Evolutionary conservation across 1,284 basidiomycete genomes (phyloP).

Genomic region (Leccinum fallax): DNA sequence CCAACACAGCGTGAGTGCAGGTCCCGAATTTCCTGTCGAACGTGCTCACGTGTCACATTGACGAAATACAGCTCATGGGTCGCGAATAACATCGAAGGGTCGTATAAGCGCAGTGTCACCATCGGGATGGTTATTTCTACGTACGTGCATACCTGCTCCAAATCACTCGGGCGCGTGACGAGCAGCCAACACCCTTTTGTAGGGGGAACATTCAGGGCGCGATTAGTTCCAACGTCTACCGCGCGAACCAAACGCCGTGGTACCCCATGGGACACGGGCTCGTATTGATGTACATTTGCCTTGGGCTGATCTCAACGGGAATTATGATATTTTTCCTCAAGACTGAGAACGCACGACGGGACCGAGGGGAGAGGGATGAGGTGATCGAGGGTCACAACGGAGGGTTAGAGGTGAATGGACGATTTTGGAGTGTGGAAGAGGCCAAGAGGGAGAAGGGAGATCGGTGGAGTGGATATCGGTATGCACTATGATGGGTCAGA

Average conservation of each 20-base stretch:
- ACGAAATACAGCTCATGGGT: conserved; percentile 55
- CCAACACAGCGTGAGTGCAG: conserved; percentile 60
- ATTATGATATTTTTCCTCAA: conserved; percentile 50
- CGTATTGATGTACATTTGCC: conserved; percentile 68
- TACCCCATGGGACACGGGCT: conserved; percentile 69
- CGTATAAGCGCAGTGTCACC: conserved; percentile 75
- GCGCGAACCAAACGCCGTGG: conserved; percentile 66
- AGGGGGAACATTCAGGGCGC: conserved; percentile 69
- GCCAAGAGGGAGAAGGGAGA: conserved; percentile 61
- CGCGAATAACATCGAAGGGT: conserved; percentile 73
- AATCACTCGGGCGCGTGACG: background rate
- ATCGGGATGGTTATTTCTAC: conserved; percentile 70
- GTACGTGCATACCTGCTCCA: conserved; percentile 39
- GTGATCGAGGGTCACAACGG: conserved; percentile 56
- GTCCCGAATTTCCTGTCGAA: background rate
- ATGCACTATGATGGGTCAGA: conserved; percentile 34
- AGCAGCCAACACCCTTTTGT: background rate
- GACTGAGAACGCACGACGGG: conserved; percentile 62
- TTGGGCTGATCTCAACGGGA: conserved; percentile 59
- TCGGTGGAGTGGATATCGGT: conserved; percentile 61
- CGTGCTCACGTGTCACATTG: conserved; percentile 1
- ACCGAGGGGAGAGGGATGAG: conserved; percentile 67
- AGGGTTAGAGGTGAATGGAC: conserved; percentile 47
- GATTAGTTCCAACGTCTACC: conserved; percentile 72
- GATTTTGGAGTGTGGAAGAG: conserved; percentile 49